Evolutionary conservation across 768 basidiomycete species (phyloP), one percentile per base, ranked within the genome.

Genomic region (Rhodotorula babjevae): DNA sequence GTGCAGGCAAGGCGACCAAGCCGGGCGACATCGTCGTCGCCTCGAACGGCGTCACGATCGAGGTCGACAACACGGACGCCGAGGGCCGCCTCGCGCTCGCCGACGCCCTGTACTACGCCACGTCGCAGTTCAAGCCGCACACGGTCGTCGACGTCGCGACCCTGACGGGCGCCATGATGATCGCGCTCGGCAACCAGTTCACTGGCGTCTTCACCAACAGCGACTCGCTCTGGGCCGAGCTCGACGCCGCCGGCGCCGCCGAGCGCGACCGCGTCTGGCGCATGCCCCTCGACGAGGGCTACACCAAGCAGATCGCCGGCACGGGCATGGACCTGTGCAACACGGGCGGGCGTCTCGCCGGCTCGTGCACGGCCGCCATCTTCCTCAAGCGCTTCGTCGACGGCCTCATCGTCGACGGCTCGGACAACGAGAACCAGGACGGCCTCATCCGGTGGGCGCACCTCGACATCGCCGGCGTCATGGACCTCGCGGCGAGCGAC

Each of bases 81-180:
- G 91, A 92, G 69, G 77, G 79, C 31, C 78, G 79, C 27, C 77
- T 79, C 53, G 77, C 77, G 18, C 76, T 79, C 36, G 61, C 76
- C 87, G 92, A 94, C 80, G 90, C 91, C 3, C 85, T 94, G 69
- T 90, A 90, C 81, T 94, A 93, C 79, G 86, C 87, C 36, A 86
- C 88, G 3, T 87, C 88, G 14, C 84, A 86, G 67, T 92, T 85
- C 83, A 90, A 89, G 79, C 88, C 92, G 1, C 87, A 90, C 78
- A 90, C 90, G 0, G 82, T 93, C 61, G 86, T 94, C 71, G 91
- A 94, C 78, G 91, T 91, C 36, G 92, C 92, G 23, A 93, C 92
- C 0, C 85, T 93, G 58, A 93, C 91, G 29, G 88, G 88, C 19
- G 90, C 91, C 9, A 87, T 90, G 82, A 82, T 83, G 57, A 82